Conservation (phyloP, 495 filamentous ascomycete genomes). For the Aspergillus nidulans region DNA sequence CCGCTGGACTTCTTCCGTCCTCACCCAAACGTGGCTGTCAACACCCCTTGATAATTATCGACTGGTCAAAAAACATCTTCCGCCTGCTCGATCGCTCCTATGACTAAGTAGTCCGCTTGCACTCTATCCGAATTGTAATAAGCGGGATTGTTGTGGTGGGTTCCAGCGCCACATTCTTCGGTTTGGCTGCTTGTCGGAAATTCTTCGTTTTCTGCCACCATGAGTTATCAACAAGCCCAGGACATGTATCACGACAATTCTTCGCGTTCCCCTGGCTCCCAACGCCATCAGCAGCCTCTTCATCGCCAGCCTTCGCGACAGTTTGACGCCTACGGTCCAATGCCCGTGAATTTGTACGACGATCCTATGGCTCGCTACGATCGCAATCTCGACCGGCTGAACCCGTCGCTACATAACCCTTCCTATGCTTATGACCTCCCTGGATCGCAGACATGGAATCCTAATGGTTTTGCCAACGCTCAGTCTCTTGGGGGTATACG, state of each 20-base stretch:
- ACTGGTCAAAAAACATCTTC: neutral
- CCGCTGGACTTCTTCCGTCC: neutral
- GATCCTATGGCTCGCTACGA: slow-evolving; percentile 60
- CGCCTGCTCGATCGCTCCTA: slow-evolving; percentile 29
- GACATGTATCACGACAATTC: slow-evolving; percentile 61
- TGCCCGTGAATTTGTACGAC: slow-evolving; percentile 60
- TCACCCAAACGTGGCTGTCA: neutral
- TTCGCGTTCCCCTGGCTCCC: slow-evolving; percentile 57
- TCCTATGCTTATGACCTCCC: slow-evolving; percentile 57
- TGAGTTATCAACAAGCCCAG: slow-evolving; percentile 56
- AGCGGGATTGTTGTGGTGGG: slow-evolving; percentile 41
- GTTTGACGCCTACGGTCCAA: slow-evolving; percentile 61
- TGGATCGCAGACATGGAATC: slow-evolving; percentile 65
- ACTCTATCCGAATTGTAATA: slow-evolving; percentile 21
- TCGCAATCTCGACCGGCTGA: slow-evolving; percentile 55
- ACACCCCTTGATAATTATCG: neutral
- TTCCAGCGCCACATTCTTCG: slow-evolving; percentile 41
- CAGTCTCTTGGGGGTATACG: slow-evolving; percentile 51
- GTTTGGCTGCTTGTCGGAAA: slow-evolving; percentile 28
- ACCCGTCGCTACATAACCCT: slow-evolving; percentile 47
- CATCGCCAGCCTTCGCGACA: slow-evolving; percentile 65
- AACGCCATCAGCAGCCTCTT: slow-evolving; percentile 60
- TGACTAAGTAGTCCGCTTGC: slow-evolving; percentile 30
- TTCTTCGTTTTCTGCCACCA: slow-evolving; percentile 28
- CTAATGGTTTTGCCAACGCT: slow-evolving; percentile 49